Evolutionary conservation across 129 eudicot genomes (phyloP).

Genomic region (Tanacetum coccineum): DNA sequence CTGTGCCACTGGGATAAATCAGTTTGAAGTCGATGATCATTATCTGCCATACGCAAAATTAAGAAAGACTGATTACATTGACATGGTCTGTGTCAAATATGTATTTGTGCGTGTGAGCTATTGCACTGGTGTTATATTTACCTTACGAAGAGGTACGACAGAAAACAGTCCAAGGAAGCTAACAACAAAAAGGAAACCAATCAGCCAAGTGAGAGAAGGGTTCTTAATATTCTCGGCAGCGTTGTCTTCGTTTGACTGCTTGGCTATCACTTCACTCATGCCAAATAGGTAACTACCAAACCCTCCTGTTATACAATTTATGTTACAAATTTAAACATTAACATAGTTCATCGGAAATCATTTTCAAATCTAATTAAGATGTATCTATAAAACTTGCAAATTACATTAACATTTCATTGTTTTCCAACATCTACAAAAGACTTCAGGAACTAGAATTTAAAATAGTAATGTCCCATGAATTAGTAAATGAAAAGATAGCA

Average conservation of each 20-base stretch:
- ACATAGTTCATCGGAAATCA: background rate
- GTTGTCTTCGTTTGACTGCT: constrained; percentile 58
- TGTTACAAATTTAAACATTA: background rate
- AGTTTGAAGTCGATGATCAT: constrained; percentile 93
- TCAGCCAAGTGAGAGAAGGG: constrained; percentile 71
- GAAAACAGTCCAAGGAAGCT: constrained; percentile 92
- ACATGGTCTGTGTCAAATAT: background rate
- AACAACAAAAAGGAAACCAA: constrained; percentile 89
- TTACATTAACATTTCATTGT: too few relatives aligned
- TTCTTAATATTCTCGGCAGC: constrained; percentile 48
- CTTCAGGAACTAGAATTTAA: too few relatives aligned
- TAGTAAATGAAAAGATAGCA: too few relatives aligned
- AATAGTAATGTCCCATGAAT: too few relatives aligned
- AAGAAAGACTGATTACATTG: background rate
- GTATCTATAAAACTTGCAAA: too few relatives aligned
- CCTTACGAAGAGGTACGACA: constrained; percentile 97
- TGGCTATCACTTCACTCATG: constrained; percentile 84
- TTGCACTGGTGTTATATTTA: constrained; percentile 6
- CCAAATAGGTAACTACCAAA: constrained; percentile 94
- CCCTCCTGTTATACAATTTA: constrained; percentile 57
- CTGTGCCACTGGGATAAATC: constrained; percentile 96
- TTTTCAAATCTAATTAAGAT: too few relatives aligned
- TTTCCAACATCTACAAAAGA: too few relatives aligned
- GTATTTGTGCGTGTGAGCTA: background rate
- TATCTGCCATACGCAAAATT: constrained; percentile 46